Conservation (phyloP, 148 eudicot species). For the Linanthus parryae region DNA sequence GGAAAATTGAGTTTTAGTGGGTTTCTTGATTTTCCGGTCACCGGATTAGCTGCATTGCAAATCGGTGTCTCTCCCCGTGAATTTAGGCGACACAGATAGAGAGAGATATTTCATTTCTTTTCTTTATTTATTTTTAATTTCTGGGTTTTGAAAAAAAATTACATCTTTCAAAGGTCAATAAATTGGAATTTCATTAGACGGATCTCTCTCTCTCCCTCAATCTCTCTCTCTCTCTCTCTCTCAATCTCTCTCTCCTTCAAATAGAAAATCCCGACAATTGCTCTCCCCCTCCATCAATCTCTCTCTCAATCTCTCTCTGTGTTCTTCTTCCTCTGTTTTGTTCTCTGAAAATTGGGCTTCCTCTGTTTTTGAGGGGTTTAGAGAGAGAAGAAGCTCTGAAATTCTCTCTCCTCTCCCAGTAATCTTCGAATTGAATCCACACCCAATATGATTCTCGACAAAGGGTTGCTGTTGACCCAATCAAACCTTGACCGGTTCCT, state of each 20-base stretch:
- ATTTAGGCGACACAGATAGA: no score
- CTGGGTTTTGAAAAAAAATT: no score
- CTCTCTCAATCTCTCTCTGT: constrained; percentile 3
- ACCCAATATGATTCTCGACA: constrained; percentile 36
- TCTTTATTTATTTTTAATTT: no score
- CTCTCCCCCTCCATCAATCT: constrained; percentile 23
- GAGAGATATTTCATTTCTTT: no score
- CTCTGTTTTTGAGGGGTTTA: constrained; percentile 17
- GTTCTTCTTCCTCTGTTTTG: constrained; percentile 12
- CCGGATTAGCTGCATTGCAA: no score
- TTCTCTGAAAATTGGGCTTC: not conserved
- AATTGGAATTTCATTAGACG: no score
- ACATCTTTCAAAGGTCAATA: no score
- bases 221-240: no score
- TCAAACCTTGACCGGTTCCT: constrained; percentile 77
- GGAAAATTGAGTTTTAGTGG: no score
- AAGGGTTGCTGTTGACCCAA: constrained; percentile 45
- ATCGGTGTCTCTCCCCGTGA: no score
- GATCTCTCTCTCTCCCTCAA: no score
- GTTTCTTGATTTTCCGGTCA: no score
- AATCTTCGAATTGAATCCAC: constrained; percentile 9
- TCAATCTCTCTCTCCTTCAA: constrained; percentile 10
- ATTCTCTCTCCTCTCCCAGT: constrained; percentile 5
- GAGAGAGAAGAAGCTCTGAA: constrained; percentile 24
- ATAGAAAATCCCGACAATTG: constrained; percentile 24